phyloP scores from a whole-genome alignment of 306 rosid species.

The Medicago lupulina region DNA sequence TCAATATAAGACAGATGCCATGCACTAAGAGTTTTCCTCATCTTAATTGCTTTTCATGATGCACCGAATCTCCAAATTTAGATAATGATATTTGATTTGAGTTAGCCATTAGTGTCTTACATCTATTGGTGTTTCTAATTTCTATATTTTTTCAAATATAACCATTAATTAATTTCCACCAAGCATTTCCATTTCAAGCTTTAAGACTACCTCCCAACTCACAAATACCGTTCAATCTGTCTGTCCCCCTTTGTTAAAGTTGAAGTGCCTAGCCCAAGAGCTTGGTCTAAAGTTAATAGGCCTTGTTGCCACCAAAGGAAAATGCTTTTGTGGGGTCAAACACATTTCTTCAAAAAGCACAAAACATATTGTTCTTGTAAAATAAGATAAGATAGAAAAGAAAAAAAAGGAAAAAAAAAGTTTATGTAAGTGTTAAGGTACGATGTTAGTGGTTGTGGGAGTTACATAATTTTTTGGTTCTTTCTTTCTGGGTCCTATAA shows the following conservation, averaged over 20 bases:
- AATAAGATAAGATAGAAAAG: conserved; percentile 27
- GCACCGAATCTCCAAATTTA: conserved; percentile 43
- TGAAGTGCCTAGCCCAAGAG: conserved; percentile 43
- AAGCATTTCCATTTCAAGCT: conserved; percentile 31
- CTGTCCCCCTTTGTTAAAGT: conserved; percentile 47
- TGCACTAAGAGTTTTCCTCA: conserved; percentile 32
- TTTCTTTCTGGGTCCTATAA: conserved; percentile 20
- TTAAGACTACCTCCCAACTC: conserved; percentile 47
- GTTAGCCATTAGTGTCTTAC: conserved; percentile 34
- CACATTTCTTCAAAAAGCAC: conserved; percentile 42
- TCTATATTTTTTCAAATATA: not conserved
- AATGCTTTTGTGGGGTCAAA: conserved; percentile 48
- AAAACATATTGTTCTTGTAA: conserved; percentile 4
- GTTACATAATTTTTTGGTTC: conserved; percentile 21
- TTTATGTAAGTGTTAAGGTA: conserved; percentile 36
- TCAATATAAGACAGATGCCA: conserved; percentile 38
- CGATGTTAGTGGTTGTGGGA: conserved; percentile 48
- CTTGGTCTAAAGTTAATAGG: conserved; percentile 43
- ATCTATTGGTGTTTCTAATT: conserved; percentile 28
- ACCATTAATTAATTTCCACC: conserved; percentile 43
- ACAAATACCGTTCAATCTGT: conserved; percentile 45
- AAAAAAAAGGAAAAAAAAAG: conserved; percentile 11
- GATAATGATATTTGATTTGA: conserved; percentile 43
- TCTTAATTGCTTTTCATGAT: conserved; percentile 35
- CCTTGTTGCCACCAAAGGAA: conserved; percentile 30